Conservation (phyloP, 805 yeast species). For the Sungouiozyma intestinalis region DNA sequence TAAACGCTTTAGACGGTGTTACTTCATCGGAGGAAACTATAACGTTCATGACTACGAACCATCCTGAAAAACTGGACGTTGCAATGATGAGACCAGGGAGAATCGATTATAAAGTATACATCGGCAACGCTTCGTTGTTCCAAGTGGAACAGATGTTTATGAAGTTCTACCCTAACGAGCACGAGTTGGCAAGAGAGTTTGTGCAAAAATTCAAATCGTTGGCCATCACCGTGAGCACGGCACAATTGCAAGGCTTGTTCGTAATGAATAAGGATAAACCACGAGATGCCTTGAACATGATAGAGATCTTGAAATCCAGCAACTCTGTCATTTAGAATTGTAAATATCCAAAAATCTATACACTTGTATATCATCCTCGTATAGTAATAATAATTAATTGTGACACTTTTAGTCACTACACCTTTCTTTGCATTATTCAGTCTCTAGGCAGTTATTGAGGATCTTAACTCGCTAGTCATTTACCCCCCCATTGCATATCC, state of each 20-base stretch:
- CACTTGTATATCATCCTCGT: too few relatives aligned
- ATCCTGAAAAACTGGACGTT: slow-evolving; percentile 86
- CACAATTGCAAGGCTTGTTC: slow-evolving; percentile 90
- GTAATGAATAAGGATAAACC: slow-evolving; percentile 86
- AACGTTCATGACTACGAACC: slow-evolving; percentile 97
- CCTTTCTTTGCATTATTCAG: too few relatives aligned
- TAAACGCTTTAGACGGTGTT: slow-evolving; percentile 94
- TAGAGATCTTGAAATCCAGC: slow-evolving; percentile 19
- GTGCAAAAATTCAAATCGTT: slow-evolving; percentile 2
- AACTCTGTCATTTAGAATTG: neutral
- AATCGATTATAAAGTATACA: slow-evolving; percentile 70
- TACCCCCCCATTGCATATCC: too few relatives aligned
- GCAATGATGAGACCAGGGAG: slow-evolving; percentile 93
- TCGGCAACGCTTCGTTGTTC: slow-evolving; percentile 77
- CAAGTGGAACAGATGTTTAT: slow-evolving; percentile 80
- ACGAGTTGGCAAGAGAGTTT: slow-evolving; percentile 40
- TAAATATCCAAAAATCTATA: too few relatives aligned
- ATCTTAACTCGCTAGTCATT: too few relatives aligned
- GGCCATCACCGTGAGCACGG: slow-evolving; percentile 51
- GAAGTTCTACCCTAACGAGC: slow-evolving; percentile 67
- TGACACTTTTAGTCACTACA: too few relatives aligned
- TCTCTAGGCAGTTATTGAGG: too few relatives aligned
- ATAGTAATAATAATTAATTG: too few relatives aligned
- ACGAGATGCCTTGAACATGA: slow-evolving; percentile 57
- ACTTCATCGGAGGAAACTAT: slow-evolving; percentile 95